These are phyloP conservation scores for Neoboletus brunneissimus DNA, from an alignment of 768 basidiomycete species.

Conservation along the genomic window DNA sequence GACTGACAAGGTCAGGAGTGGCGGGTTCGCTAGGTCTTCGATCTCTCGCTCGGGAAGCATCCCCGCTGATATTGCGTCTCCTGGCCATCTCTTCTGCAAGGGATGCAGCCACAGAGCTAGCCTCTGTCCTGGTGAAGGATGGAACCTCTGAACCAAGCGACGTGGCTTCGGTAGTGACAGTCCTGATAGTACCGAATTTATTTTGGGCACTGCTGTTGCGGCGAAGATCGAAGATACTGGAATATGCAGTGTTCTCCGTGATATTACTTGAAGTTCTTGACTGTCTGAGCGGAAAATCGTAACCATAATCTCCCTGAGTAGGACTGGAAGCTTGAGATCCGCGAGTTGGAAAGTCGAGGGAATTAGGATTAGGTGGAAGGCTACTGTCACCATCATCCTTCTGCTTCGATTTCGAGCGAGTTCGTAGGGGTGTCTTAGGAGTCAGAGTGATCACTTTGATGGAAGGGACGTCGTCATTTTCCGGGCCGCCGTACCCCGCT, in stretches of 20 bases:
- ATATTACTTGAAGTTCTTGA: slow-evolving; percentile 61
- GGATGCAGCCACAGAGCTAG: slow-evolving; percentile 52
- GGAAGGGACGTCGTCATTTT: slow-evolving; percentile 39
- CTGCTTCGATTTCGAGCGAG: slow-evolving; percentile 29
- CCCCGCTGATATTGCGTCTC: slow-evolving; percentile 33
- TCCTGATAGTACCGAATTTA: slow-evolving; percentile 76
- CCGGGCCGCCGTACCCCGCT: slow-evolving; percentile 22
- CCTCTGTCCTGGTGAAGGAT: slow-evolving; percentile 65
- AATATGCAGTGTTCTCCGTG: slow-evolving; percentile 55
- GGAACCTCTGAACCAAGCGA: slow-evolving; percentile 58
- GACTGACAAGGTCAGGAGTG: slow-evolving; percentile 59
- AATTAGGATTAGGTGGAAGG: slow-evolving; percentile 18
- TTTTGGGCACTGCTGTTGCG: slow-evolving; percentile 45
- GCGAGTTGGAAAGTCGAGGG: slow-evolving; percentile 32
- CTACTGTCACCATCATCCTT: slow-evolving; percentile 6
- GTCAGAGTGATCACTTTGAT: slow-evolving; percentile 34
- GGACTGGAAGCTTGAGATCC: slow-evolving; percentile 37
- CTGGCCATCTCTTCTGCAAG: slow-evolving; percentile 40
- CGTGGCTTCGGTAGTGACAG: slow-evolving; percentile 79
- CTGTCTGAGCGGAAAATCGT: slow-evolving; percentile 46
- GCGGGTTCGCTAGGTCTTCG: slow-evolving; percentile 63
- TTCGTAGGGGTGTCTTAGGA: slow-evolving; percentile 53
- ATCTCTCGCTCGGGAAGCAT: slow-evolving; percentile 43
- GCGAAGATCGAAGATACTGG: slow-evolving; percentile 59
- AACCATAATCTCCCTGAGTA: slow-evolving; percentile 31